Base-by-base conservation (phyloP, 2,329 filamentous ascomycete species). In the Exophiala calicioides region DNA sequence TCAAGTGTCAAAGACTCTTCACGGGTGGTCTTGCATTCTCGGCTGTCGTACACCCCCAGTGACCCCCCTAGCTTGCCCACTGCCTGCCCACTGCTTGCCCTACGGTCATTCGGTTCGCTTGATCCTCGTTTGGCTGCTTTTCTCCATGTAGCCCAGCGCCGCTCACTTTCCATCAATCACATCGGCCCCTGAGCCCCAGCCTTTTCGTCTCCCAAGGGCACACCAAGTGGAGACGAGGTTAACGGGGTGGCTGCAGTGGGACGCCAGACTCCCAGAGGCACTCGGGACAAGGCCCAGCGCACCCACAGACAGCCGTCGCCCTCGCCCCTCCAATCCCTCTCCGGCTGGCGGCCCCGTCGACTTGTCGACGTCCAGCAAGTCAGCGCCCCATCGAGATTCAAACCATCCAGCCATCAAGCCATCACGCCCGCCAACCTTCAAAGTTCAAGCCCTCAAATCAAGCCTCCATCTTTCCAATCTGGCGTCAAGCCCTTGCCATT, bases 401-500 rank as follows among this genome's bases (percentile, higher is more conserved):
- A 44, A 9, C 24, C 39, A 15, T 23, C 24, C 27, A 42, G 16
- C n/a, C 24, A 27, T 27, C 24, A 27, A 27, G 7, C 24, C 24
- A 27, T 27, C 24, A 23, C 23, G 15, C 12, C 8, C 29, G 44
- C 30, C 13, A 34, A 12, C 9, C 30, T 30, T 31, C 21, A 29
- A 23, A 21, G 19, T 35, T 29, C 24, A 21, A 18, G 5, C 34
- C 32, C 13, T 33, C 20, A 16, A 21, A 24, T 33, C 18, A 37
- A 34, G 47, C 49, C 41, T 40, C 43, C 44, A 52, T 48, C 49
- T 45, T 51, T 43, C 27, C 21, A 45, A 52, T 52, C 50, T 52
- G 45, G 50, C 50, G 46, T 52, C 30, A 45, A 43, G 26, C 48
- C 48, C 44, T 44, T 38, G 15, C 12, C 26, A 27, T 40, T 19